Evolutionary conservation across 202 grass and related monocot species (phyloP).

Genomic region (Saccharum hybrid): DNA sequence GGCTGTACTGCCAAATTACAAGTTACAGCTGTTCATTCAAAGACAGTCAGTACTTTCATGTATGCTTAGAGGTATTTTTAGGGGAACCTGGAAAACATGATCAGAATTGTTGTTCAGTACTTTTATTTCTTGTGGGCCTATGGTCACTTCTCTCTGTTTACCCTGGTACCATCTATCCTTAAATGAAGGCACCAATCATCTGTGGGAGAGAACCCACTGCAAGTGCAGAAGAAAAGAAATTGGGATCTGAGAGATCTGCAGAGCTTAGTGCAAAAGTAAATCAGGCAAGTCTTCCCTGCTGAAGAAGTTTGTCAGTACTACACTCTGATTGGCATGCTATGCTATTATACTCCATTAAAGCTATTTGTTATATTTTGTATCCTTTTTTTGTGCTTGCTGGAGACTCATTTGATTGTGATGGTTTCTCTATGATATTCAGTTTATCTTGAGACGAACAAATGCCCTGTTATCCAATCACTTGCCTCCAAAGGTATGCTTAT

Average conservation of each 20-base stretch:
- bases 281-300: conserved; percentile 54
- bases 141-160: conserved; percentile 40
- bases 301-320: conserved; percentile 24
- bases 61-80: conserved; percentile 6
- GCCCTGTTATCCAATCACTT: conserved; percentile 94
- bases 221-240: conserved; percentile 77
- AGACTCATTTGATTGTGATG: conserved; percentile 38
- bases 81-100: neutral
- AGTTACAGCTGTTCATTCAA: conserved; percentile 30
- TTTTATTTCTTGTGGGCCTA: conserved; percentile 9
- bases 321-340: conserved; percentile 16
- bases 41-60: conserved; percentile 12
- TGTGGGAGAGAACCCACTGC: conserved; percentile 84
- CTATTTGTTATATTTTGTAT: conserved; percentile 28
- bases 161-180: conserved; percentile 25
- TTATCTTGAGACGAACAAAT: conserved; percentile 97
- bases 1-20: conserved; percentile 30
- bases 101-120: neutral
- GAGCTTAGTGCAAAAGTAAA: conserved; percentile 96
- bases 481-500: conserved; percentile 85
- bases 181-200: conserved; percentile 79
- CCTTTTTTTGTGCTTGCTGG: conserved; percentile 30
- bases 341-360: conserved; percentile 23
- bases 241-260: conserved; percentile 86
- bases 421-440: conserved; percentile 66